Percentiles rank a stretch among this genome's conserved stretches.
Evolutionary conservation across 179 eudicot genomes (phyloP).

Genomic region (Heliamphora pulchella): DNA sequence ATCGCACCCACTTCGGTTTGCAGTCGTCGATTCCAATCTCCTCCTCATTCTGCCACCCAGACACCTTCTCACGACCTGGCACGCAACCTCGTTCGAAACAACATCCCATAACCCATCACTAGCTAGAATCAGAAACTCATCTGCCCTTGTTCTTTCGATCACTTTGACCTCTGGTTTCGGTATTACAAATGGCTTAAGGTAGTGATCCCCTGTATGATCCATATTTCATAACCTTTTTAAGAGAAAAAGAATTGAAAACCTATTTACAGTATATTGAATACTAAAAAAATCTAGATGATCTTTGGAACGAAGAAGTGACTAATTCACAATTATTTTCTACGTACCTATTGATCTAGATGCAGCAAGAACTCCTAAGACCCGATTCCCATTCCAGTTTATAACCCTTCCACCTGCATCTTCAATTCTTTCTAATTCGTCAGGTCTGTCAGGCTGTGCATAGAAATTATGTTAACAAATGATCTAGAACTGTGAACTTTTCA

Average conservation of each 20-base stretch:
- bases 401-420: conserved; percentile 73
- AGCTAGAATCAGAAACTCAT: conserved; percentile 65
- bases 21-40: conserved; percentile 1
- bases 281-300: not conserved
- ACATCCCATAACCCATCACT: conserved; percentile 86
- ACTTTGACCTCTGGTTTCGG: conserved; percentile 55
- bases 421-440: conserved; percentile 71
- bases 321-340: not conserved
- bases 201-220: conserved; percentile 68
- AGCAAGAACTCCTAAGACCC: conserved; percentile 75
- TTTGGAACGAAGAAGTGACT: no score
- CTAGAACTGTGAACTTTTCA: no score
- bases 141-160: conserved; percentile 31
- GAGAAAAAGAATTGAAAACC: no score
- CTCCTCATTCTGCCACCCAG: conserved; percentile 34
- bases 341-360: conserved; percentile 84
- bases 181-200: conserved; percentile 61
- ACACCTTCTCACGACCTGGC: conserved; percentile 48
- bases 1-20: not conserved
- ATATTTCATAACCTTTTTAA: no score
- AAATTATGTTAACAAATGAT: not conserved
- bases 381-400: conserved; percentile 68
- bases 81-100: conserved; percentile 54
- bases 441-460: conserved; percentile 62
- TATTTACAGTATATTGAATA: no score